These are phyloP conservation scores for Lumnitzera racemosa DNA, from an alignment of 345 rosid genomes.

Conservation along the genomic window DNA sequence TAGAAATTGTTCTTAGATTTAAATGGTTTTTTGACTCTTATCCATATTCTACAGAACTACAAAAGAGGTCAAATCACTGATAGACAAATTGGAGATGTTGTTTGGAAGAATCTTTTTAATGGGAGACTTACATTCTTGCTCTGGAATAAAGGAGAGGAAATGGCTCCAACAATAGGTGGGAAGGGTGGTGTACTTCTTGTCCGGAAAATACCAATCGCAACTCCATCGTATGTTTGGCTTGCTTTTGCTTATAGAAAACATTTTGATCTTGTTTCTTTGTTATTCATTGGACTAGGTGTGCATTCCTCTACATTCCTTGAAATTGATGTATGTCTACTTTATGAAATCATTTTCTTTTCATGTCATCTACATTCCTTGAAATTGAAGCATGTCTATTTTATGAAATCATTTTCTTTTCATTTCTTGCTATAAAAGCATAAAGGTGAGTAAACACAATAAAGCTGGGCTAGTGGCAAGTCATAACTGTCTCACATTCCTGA, in stretches of 20 bases:
- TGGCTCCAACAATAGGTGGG: constrained; percentile 56
- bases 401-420: no score
- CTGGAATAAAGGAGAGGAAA: constrained; percentile 59
- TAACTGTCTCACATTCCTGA: no score
- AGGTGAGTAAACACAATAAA: no score
- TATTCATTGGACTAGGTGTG: not conserved
- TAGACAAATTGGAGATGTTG: constrained; percentile 32
- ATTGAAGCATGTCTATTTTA: no score
- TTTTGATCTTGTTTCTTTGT: constrained; percentile 4
- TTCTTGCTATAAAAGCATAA: no score
- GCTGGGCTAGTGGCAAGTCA: no score
- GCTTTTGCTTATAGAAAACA: not conserved
- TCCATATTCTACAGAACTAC: constrained; percentile 45
- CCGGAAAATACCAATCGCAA: constrained; percentile 62
- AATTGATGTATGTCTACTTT: no score
- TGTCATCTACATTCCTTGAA: no score
- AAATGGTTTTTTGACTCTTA: constrained; percentile 5
- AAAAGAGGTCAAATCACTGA: constrained; percentile 48
- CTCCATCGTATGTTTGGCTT: constrained; percentile 43
- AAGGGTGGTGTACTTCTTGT: constrained; percentile 78
- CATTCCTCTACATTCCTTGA: no score
- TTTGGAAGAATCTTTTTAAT: constrained; percentile 60
- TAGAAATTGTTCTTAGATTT: not conserved
- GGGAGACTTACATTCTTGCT: constrained; percentile 75
- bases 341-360: no score